These are phyloP conservation scores for Phytophthora sansomeana DNA, from an alignment of 352 stramenopile genomes.

Conservation along the genomic window DNA sequence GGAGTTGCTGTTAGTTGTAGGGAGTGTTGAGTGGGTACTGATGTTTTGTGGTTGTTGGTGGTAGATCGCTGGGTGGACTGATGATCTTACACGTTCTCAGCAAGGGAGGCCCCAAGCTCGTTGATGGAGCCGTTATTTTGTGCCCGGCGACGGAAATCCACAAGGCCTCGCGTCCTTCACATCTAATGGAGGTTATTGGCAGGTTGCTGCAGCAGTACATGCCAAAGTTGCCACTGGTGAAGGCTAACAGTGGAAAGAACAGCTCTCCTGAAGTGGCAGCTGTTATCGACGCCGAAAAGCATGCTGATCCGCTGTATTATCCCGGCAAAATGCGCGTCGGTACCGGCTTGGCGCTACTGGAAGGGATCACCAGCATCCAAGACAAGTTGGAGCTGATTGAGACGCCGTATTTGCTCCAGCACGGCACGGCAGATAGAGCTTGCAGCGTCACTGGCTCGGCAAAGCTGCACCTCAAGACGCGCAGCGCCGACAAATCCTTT, in stretches of 20 bases:
- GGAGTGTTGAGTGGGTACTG: conserved; percentile 10
- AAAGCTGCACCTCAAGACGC: conserved; percentile 58
- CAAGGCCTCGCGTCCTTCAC: conserved; percentile 54
- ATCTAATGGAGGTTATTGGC: conserved; percentile 53
- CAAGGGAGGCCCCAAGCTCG: conserved; percentile 52
- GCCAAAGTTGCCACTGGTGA: conserved; percentile 73
- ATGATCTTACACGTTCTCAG: conserved; percentile 68
- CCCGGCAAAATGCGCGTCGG: conserved; percentile 75
- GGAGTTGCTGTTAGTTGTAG: not conserved
- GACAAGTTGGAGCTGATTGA: conserved; percentile 68
- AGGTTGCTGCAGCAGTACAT: conserved; percentile 61
- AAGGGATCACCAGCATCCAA: conserved; percentile 65
- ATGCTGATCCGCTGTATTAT: conserved; percentile 76
- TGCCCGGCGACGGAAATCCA: conserved; percentile 80
- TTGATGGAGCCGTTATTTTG: conserved; percentile 76
- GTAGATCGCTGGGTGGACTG: conserved; percentile 75
- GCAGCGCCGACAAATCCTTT: conserved; percentile 79
- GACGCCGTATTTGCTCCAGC: conserved; percentile 80
- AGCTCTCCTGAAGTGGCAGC: conserved; percentile 68
- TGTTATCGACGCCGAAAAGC: conserved; percentile 61
- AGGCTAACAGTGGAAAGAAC: conserved; percentile 66
- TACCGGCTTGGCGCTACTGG: conserved; percentile 73
- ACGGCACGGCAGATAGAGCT: conserved; percentile 70
- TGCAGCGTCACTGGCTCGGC: conserved; percentile 78
- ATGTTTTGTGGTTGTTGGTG: conserved; percentile 17